phyloP scores from a whole-genome alignment of 148 eudicot genomes.

The Rhododendron vialii region DNA sequence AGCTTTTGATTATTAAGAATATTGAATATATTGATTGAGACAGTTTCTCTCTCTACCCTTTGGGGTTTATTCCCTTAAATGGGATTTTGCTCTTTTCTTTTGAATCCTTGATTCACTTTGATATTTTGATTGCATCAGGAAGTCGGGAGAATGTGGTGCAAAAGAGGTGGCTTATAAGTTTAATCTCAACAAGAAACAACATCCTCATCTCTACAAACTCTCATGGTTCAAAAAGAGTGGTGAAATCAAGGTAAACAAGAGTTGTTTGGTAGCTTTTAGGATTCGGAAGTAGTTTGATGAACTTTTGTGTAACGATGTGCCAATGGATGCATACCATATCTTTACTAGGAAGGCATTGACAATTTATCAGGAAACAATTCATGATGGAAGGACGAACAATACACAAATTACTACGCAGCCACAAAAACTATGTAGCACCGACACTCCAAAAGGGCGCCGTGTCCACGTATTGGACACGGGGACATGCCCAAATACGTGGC shows the following conservation, averaged over 20 bases:
- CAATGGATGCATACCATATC: constrained; percentile 10
- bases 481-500: too few relatives aligned
- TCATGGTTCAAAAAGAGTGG: background rate
- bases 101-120: too few relatives aligned
- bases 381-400: background rate
- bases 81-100: too few relatives aligned
- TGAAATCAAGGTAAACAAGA: constrained; percentile 5
- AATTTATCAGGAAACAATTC: background rate
- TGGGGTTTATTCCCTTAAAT: too few relatives aligned
- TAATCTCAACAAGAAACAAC: background rate
- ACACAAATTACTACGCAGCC: background rate
- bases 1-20: too few relatives aligned
- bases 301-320: constrained; percentile 1
- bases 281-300: background rate
- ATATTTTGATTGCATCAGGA: too few relatives aligned
- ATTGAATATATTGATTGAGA: too few relatives aligned
- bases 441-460: too few relatives aligned
- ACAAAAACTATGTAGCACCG: too few relatives aligned
- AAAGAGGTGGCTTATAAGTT: background rate
- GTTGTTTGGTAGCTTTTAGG: background rate
- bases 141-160: background rate
- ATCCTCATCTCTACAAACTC: background rate
- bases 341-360: background rate
- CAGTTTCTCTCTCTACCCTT: too few relatives aligned
- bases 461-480: too few relatives aligned